A percentile compares a stretch with the other conserved stretches of the same genome.
These are phyloP conservation scores for Yarrowia porcina DNA, from an alignment of 805 yeast species.

Conservation along the genomic window DNA sequence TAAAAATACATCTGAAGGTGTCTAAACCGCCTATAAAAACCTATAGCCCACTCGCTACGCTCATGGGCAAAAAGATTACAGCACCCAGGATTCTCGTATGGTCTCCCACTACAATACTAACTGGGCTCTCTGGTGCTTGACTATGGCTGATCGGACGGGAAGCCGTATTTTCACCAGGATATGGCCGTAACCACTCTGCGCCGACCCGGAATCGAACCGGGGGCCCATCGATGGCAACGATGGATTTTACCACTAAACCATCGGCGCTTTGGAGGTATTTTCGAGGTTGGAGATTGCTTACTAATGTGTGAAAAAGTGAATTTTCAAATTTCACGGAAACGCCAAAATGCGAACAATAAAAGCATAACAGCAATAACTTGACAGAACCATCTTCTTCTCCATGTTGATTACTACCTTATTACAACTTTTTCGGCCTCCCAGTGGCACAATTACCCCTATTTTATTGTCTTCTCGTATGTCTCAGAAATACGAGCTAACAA, in stretches of 20 bases:
- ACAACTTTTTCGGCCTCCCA: neutral
- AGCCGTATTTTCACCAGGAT: slow-evolving; percentile 17
- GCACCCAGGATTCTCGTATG: slow-evolving; percentile 17
- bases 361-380: too few relatives aligned
- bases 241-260: slow-evolving; percentile 17
- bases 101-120: slow-evolving; percentile 15
- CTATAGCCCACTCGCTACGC: too few relatives aligned
- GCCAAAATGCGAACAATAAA: too few relatives aligned
- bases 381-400: too few relatives aligned
- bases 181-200: slow-evolving; percentile 12
- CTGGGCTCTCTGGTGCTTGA: slow-evolving; percentile 17
- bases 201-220: slow-evolving; percentile 20
- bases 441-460: neutral
- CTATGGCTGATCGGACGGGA: slow-evolving; percentile 15
- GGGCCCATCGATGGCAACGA: slow-evolving; percentile 20
- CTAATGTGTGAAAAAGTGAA: neutral
- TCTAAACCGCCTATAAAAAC: too few relatives aligned
- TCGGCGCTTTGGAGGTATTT: slow-evolving; percentile 12
- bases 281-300: neutral
- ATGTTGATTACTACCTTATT: neutral
- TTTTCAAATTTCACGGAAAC: neutral
- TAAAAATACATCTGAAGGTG: too few relatives aligned
- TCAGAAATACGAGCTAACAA: neutral
- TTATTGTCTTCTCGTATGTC: neutral
- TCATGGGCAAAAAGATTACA: neutral